Percentiles rank a stretch among this genome's conserved stretches.
Conservation (phyloP, 1,139 yeast species). For the Lodderomyces elongisporus region DNA sequence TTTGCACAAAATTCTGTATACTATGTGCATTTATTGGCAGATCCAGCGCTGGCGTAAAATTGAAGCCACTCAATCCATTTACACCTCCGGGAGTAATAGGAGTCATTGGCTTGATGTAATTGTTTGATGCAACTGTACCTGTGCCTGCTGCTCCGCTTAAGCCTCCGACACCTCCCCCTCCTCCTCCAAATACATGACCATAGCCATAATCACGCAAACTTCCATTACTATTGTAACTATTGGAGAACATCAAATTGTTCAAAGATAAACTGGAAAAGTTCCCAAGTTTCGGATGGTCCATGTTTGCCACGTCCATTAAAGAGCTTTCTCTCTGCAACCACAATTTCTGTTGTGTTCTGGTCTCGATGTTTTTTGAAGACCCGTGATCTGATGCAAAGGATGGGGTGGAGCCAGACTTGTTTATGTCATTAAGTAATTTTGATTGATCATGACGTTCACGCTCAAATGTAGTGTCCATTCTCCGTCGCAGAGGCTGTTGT, state of each 20-base stretch:
- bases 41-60: too few relatives aligned
- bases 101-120: constrained; percentile 3
- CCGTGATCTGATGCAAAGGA: constrained; percentile 11
- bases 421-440: constrained; percentile 31
- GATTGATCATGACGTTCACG: too few relatives aligned
- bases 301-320: constrained; percentile 48
- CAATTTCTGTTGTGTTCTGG: constrained; percentile 75
- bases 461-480: too few relatives aligned
- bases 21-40: too few relatives aligned
- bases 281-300: constrained; percentile 29
- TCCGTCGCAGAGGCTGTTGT: too few relatives aligned
- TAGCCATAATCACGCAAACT: constrained; percentile 23
- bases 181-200: neutral
- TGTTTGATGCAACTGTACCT: too few relatives aligned
- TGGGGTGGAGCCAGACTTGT: constrained; percentile 25
- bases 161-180: neutral
- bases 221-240: constrained; percentile 22
- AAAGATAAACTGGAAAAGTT: constrained; percentile 43
- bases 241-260: constrained; percentile 45
- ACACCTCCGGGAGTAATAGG: constrained; percentile 12
- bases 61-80: constrained; percentile 27
- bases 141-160: too few relatives aligned
- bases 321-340: constrained; percentile 82
- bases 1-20: constrained; percentile 18
- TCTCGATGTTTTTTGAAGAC: constrained; percentile 22